phyloP scores from a whole-genome alignment of 2,329 filamentous ascomycete species.

The Penicillium sp. region DNA sequence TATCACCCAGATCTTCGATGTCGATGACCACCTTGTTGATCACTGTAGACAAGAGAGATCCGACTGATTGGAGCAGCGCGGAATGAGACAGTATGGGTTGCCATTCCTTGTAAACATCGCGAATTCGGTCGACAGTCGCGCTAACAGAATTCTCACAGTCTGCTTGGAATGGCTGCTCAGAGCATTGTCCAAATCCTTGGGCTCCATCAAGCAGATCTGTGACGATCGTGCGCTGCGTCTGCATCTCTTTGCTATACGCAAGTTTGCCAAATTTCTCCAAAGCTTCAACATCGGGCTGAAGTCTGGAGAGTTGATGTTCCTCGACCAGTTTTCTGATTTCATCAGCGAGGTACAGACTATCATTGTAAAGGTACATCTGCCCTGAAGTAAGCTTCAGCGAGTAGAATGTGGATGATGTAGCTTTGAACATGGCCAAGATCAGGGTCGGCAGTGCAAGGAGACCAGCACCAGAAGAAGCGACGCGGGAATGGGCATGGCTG shows the following conservation, averaged over 20 bases:
- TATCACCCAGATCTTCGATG: constrained; percentile 62
- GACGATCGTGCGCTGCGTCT: constrained; percentile 61
- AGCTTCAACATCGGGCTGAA: constrained; percentile 54
- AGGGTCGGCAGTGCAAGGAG: constrained; percentile 48
- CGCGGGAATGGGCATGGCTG: constrained; percentile 34
- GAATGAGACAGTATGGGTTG: constrained; percentile 57
- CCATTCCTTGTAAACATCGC: constrained; percentile 57
- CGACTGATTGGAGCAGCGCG: constrained; percentile 60
- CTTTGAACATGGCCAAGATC: constrained; percentile 51
- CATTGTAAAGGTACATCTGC: constrained; percentile 65
- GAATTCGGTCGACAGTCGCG: constrained; percentile 57
- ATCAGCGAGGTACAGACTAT: constrained; percentile 57
- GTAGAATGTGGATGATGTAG: constrained; percentile 48
- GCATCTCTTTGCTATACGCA: constrained; percentile 63
- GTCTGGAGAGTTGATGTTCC: constrained; percentile 47
- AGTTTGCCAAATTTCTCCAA: constrained; percentile 59
- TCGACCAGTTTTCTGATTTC: constrained; percentile 50
- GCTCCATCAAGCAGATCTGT: constrained; percentile 61
- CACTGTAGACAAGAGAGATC: constrained; percentile 56
- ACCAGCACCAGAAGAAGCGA: constrained; percentile 43
- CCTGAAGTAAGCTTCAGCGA: constrained; percentile 47
- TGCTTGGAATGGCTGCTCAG: constrained; percentile 55
- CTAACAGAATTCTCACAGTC: constrained; percentile 61
- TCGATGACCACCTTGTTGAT: constrained; percentile 60
- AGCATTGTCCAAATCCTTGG: constrained; percentile 60